Percentiles rank a stretch among this genome's conserved stretches.
phyloP scores from a whole-genome alignment of 768 basidiomycete species.

The Brasilioporus rufonigricans region DNA sequence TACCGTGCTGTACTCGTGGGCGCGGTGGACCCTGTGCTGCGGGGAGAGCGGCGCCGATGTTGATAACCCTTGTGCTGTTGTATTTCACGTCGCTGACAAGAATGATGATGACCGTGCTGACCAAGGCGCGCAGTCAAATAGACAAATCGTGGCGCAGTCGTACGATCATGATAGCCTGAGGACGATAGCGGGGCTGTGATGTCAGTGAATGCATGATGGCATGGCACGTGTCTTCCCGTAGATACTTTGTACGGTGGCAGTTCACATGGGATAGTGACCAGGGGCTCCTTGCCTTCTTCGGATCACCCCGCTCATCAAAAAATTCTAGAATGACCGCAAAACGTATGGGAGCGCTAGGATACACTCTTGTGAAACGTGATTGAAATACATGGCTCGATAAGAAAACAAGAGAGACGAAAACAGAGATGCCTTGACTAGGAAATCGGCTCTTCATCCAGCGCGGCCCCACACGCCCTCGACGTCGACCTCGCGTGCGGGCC shows the following conservation, averaged over 20 bases:
- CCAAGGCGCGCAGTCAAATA: not conserved
- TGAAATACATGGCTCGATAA: too few species aligned
- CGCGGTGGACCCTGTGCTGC: too few species aligned
- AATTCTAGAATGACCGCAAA: too few species aligned
- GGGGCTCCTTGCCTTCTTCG: not conserved
- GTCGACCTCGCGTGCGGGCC: conserved; percentile 40
- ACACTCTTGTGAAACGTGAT: not conserved
- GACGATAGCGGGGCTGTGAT: not conserved
- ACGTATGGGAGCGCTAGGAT: not conserved
- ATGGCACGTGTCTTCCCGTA: not conserved
- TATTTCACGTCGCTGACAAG: not conserved
- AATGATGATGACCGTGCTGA: not conserved
- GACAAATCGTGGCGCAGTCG: too few species aligned
- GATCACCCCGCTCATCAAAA: not conserved
- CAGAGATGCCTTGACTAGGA: too few species aligned
- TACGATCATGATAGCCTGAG: not conserved
- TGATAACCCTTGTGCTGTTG: too few species aligned
- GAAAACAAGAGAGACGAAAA: not conserved
- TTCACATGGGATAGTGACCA: conserved; percentile 1
- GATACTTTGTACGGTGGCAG: not conserved
- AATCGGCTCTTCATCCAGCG: conserved; percentile 2
- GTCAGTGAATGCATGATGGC: not conserved
- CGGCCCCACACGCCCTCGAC: conserved; percentile 42
- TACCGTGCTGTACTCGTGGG: too few species aligned
- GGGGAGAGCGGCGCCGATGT: not conserved